A percentile compares a stretch with the other conserved stretches of the same genome.
phyloP scores from a whole-genome alignment of 495 filamentous ascomycete species.

The Daldinia caldariorum region DNA sequence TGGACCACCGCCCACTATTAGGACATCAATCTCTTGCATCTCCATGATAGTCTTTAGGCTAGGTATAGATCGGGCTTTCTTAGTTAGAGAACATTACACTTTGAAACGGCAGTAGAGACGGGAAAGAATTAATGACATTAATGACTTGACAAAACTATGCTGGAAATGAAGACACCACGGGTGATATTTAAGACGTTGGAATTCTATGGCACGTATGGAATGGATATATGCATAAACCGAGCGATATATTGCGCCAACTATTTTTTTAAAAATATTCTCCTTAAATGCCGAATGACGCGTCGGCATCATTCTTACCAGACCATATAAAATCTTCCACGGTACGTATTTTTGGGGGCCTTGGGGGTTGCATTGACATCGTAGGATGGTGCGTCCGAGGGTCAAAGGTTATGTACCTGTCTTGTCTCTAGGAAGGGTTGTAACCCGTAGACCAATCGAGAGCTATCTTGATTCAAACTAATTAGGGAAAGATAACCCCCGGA shows the following conservation, averaged over 20 bases:
- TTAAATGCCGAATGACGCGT: conserved; percentile 35
- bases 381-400: neutral
- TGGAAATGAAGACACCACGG: conserved; percentile 10
- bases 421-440: neutral
- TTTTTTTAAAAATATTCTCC: neutral
- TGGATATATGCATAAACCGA: neutral
- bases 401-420: neutral
- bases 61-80: neutral
- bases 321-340: neutral
- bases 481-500: neutral
- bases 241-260: neutral
- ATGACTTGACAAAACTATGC: neutral
- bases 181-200: too few species aligned
- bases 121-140: conserved; percentile 1
- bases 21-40: conserved; percentile 34
- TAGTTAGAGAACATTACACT: neutral
- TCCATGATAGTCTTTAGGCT: conserved; percentile 13
- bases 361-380: neutral
- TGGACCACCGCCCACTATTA: conserved; percentile 47
- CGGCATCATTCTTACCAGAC: conserved; percentile 9
- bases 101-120: neutral
- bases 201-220: neutral
- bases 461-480: neutral
- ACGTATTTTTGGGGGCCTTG: conserved; percentile 9
- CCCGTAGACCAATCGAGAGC: neutral